Evolutionary conservation across 2,329 filamentous ascomycete genomes (phyloP), one percentile per base, ranked within the genome.

Genomic region (Gremmenia infestans): DNA sequence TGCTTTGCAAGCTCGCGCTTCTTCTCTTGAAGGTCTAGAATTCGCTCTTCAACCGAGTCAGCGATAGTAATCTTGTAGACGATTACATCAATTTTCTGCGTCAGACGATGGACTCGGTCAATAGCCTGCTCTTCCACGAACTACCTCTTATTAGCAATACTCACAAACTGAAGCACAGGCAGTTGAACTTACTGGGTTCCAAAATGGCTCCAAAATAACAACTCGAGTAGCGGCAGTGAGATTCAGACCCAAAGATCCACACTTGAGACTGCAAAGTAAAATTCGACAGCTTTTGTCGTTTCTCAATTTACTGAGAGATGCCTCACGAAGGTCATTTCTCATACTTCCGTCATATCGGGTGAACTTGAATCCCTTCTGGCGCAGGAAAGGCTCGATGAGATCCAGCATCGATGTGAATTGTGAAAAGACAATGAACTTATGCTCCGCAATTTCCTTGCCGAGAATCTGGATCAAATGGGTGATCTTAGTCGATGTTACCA

Each of bases 121-220:
- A 99, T 99, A 49, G 94, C 94, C 78, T 99, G 94, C 72, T 99
- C 94, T 76, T 99, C 94, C 36, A 99, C 91, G 68, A 99, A 99
- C 82, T 89, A 64, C n/a, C 54, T 51, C 37, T 8, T 45, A 40
- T 62, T 61, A 61, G 64, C 28, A 54, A 48, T 35, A 1, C 9
- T 46, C 52, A 39, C 39, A 23, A 12, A 63, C 55, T 3, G 54
- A 37, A 17, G 32, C 11, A 37, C 25, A 22, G 46, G 22, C 7
- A 32, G 8, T 32, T 32, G 28, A 17, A 55, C 57, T 56, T 64
- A 66, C 64, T 2, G 91, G 94, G 72, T 99, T 99, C 94, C 94
- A 99, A 73, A 99, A 99, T 0, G 94, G 94, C 72, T 99, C 94
- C 45, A 99, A 79, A 64, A 99, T 96, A 52, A 99, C 86, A 3